phyloP scores from a whole-genome alignment of 1,284 basidiomycete genomes.

The Phylloboletellus chloephorus region DNA sequence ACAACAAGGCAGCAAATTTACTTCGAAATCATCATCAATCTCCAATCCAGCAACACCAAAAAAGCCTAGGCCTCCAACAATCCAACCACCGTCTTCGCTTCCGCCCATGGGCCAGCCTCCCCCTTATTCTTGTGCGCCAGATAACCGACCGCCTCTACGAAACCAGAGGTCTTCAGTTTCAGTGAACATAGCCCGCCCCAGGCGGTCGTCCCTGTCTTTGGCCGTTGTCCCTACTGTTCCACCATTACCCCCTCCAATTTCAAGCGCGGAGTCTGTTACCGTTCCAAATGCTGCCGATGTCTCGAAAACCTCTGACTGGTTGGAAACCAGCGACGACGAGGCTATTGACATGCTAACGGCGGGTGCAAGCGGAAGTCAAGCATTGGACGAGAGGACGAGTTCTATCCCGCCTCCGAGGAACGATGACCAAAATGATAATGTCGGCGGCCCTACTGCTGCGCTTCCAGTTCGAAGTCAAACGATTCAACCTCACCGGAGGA shows the following conservation, averaged over 20 bases:
- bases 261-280: constrained; percentile 11
- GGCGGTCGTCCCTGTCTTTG: constrained; percentile 48
- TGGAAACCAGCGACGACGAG: constrained; percentile 71
- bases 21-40: constrained; percentile 39
- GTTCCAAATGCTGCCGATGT: constrained; percentile 24
- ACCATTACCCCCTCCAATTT: constrained; percentile 34
- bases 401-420: constrained; percentile 34
- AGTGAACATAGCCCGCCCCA: constrained; percentile 26
- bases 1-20: constrained; percentile 28
- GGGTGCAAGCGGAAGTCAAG: constrained; percentile 69
- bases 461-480: constrained; percentile 32
- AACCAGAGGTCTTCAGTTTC: constrained; percentile 27
- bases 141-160: constrained; percentile 22
- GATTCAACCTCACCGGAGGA: constrained; percentile 38
- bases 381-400: constrained; percentile 76
- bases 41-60: constrained; percentile 25
- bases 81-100: constrained; percentile 28
- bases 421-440: constrained; percentile 13
- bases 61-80: constrained; percentile 33
- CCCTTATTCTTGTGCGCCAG: constrained; percentile 25
- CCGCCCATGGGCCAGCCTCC: constrained; percentile 28
- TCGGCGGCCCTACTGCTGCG: constrained; percentile 14
- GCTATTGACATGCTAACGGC: constrained; percentile 76
- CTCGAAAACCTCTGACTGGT: constrained; percentile 60
- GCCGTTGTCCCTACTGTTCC: constrained; percentile 53